Base-by-base conservation (phyloP, 768 basidiomycete genomes). In the Mycena belliarum region DNA sequence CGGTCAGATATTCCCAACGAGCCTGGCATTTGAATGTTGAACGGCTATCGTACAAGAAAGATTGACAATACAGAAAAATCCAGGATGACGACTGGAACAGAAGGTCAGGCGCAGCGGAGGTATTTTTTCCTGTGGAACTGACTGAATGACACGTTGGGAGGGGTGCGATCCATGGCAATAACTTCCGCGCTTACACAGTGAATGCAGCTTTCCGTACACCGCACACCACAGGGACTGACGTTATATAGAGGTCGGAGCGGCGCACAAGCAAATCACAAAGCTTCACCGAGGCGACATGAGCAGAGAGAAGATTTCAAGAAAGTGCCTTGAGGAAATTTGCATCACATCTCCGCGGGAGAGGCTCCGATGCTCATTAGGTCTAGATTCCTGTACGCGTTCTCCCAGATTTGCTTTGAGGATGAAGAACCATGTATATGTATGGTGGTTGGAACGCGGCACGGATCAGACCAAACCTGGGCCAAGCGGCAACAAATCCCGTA, bases 141-240 rank as follows among this genome's bases (percentile, higher is more conserved):
- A 91, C 90, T 91, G 80, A 90, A 92, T 28, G 90, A 92, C 37
- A 91, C 79, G 63, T 81, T 82, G 43, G 87, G 86, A n/a, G 79
- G 77, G 23, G 65, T 58, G 52, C 70, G 65, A 60, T 84, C 77
- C 79, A 82, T 76, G 42, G 57, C 54, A 54, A 21, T 10, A 24
- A 52, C 29, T 49, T 14, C 7, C 20, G 9, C 2, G 18, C 6
- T 14, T 11, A 33, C 12, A n/a, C 2, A 47, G 10, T n/a, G n/a
- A n/a, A 40, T 12, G 23, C 21, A 4, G 23, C 25, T 26, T 28
- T 45, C 18, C 26, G 4, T 20, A 8, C 33, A 15, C 33, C 26
- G 4, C 14, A 8, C 33, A 15, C 33, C 33, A 29, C 9, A 38
- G 12, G 2, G 28, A 21, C 35, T 20, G 37, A 21, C 26, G 50